These are phyloP conservation scores for Sarcomyxa edulis DNA, from an alignment of 768 basidiomycete genomes.

Conservation along the genomic window DNA sequence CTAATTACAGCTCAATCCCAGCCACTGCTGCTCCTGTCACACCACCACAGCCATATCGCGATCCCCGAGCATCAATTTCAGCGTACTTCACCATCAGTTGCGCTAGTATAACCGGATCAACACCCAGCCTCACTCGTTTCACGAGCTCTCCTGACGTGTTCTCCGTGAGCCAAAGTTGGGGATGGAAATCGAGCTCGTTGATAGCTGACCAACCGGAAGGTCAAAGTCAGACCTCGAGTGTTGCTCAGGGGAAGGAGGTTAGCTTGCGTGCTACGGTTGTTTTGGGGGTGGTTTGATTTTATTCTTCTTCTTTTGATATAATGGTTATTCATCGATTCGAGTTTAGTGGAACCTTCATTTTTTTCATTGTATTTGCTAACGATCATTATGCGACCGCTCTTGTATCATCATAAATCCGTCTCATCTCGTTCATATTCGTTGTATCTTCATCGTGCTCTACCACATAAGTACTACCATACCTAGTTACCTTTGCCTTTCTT, in stretches of 20 bases:
- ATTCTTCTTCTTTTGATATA: no score
- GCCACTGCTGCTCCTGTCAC: slow-evolving; percentile 39
- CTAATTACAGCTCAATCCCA: slow-evolving; percentile 21
- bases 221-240: slow-evolving; percentile 16
- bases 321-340: no score
- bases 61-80: slow-evolving; percentile 62
- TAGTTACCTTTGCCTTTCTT: no score
- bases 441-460: no score
- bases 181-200: slow-evolving; percentile 70
- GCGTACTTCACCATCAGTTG: slow-evolving; percentile 86
- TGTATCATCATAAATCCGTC: no score
- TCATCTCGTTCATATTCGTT: no score
- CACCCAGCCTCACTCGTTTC: slow-evolving; percentile 79
- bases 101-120: slow-evolving; percentile 74
- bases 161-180: slow-evolving; percentile 85
- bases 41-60: slow-evolving; percentile 69
- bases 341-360: no score
- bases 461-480: no score
- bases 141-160: slow-evolving; percentile 85
- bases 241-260: slow-evolving; percentile 32
- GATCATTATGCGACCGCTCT: no score
- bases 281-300: slow-evolving; percentile 74
- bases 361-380: no score
- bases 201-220: slow-evolving; percentile 40
- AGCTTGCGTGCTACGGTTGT: slow-evolving; percentile 79